Conservation (phyloP, 192 early-diverging fungal species). For the Rhizoclosmatium sp. region DNA sequence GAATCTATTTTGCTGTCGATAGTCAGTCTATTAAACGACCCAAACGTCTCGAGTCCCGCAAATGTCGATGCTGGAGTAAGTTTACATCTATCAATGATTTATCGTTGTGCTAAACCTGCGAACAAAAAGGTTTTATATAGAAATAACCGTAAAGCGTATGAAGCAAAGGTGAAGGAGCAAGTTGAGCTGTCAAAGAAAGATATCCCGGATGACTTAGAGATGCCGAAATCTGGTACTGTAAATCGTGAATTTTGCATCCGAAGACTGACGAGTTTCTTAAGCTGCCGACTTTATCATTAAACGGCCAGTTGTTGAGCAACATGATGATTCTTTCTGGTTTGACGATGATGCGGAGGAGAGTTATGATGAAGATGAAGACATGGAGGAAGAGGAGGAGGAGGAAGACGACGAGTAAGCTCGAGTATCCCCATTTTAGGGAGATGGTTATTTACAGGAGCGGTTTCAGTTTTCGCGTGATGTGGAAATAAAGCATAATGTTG, state of each 20-base stretch:
- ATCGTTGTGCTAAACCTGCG: background rate
- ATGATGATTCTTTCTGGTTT: slow-evolving; percentile 55
- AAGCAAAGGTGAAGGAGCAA: slow-evolving; percentile 50
- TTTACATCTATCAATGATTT: background rate
- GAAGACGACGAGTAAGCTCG: background rate
- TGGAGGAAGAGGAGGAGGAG: slow-evolving; percentile 42
- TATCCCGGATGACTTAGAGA: slow-evolving; percentile 58
- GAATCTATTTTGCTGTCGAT: slow-evolving; percentile 63
- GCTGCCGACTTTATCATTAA: slow-evolving; percentile 52
- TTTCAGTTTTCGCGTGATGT: background rate
- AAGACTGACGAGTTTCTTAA: slow-evolving; percentile 11
- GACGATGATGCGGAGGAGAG: slow-evolving; percentile 57
- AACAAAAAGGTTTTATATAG: slow-evolving; percentile 53
- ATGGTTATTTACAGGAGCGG: background rate
- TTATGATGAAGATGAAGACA: slow-evolving; percentile 47
- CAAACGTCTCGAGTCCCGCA: slow-evolving; percentile 62
- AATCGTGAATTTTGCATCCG: background rate
- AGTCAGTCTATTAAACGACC: slow-evolving; percentile 61
- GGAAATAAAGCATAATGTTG: too few species aligned
- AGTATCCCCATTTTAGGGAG: background rate
- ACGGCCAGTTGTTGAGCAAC: slow-evolving; percentile 21
- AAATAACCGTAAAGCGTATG: slow-evolving; percentile 51
- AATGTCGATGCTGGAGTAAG: slow-evolving; percentile 67
- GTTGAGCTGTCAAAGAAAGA: slow-evolving; percentile 62
- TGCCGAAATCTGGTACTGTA: slow-evolving; percentile 55